phyloP scores from a whole-genome alignment of 495 filamentous ascomycete species.

The Ascodesmis nigricans region DNA sequence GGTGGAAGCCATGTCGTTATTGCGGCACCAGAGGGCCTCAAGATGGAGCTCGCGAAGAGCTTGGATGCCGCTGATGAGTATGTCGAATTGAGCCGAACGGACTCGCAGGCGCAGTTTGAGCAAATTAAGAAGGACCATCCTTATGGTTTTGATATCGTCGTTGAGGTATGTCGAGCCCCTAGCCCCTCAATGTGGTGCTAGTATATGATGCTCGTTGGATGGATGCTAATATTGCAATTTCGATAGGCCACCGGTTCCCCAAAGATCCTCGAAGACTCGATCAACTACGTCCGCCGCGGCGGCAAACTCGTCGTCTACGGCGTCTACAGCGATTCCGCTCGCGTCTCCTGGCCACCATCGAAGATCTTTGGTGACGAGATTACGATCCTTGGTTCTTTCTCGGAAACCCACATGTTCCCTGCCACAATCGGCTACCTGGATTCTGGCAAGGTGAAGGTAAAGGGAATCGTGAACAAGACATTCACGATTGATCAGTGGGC shows the following conservation, averaged over 20 bases:
- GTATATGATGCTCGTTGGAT: neutral
- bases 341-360: slow-evolving; percentile 41
- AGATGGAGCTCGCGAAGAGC: slow-evolving; percentile 46
- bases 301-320: slow-evolving; percentile 49
- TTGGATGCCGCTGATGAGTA: slow-evolving; percentile 46
- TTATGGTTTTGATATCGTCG: slow-evolving; percentile 50
- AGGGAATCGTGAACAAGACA: slow-evolving; percentile 33
- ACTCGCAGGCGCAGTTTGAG: slow-evolving; percentile 34
- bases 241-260: slow-evolving; percentile 36
- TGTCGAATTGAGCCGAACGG: slow-evolving; percentile 35
- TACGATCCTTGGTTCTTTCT: slow-evolving; percentile 47
- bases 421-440: slow-evolving; percentile 49
- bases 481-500: slow-evolving; percentile 32
- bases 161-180: slow-evolving; percentile 19
- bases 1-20: slow-evolving; percentile 45
- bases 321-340: slow-evolving; percentile 38
- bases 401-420: slow-evolving; percentile 51
- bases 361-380: slow-evolving; percentile 47
- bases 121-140: slow-evolving; percentile 42
- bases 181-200: neutral
- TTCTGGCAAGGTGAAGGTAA: slow-evolving; percentile 38
- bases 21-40: slow-evolving; percentile 41
- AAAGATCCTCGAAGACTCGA: slow-evolving; percentile 45
- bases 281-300: slow-evolving; percentile 45
- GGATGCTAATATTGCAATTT: slow-evolving; percentile 4